A percentile compares a stretch with the other conserved stretches of the same genome.
Evolutionary conservation across 768 basidiomycete genomes (phyloP).

Genomic region (Pleurotus tuoliensis): DNA sequence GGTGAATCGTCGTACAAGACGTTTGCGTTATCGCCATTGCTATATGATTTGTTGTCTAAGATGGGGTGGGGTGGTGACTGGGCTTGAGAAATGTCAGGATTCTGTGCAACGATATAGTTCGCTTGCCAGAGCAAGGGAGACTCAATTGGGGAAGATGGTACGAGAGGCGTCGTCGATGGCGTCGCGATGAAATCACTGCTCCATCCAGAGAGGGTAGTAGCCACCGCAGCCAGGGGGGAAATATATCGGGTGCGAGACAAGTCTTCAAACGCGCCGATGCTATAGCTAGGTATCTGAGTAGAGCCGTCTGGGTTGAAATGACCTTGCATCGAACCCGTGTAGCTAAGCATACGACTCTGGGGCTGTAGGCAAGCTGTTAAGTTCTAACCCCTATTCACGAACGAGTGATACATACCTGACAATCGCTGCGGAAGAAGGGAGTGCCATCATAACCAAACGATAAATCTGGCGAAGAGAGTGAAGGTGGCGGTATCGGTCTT

Average conservation of each 20-base stretch:
- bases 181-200: slow-evolving; percentile 3
- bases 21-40: background rate
- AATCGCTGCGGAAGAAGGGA: background rate
- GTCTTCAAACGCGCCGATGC: background rate
- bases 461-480: slow-evolving; percentile 1
- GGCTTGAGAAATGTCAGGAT: background rate
- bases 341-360: background rate
- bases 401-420: background rate
- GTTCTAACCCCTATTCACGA: background rate
- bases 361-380: background rate
- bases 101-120: background rate
- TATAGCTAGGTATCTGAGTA: too few species aligned
- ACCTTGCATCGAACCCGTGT: background rate
- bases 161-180: background rate
- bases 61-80: background rate
- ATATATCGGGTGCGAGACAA: background rate
- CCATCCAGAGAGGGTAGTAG: slow-evolving; percentile 6
- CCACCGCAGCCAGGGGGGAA: background rate
- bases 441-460: background rate
- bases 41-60: background rate
- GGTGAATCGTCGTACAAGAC: background rate
- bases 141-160: background rate
- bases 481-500: slow-evolving; percentile 3
- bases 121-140: background rate
- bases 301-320: too few species aligned